Conservation (phyloP, 495 filamentous ascomycete species). For the Tuber indicum region DNA sequence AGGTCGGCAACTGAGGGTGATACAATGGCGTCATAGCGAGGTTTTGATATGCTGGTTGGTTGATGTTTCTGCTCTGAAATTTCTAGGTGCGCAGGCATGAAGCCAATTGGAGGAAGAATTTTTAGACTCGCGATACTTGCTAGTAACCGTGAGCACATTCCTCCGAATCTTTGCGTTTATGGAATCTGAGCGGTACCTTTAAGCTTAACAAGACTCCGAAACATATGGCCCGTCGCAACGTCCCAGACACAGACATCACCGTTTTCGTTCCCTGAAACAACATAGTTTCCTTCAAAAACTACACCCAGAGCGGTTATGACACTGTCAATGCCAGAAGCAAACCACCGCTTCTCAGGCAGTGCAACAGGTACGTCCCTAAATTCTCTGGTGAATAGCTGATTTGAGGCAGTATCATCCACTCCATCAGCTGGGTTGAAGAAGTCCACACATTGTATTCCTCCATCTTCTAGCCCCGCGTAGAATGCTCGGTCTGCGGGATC, state of each 20-base stretch:
- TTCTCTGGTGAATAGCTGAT: conserved; percentile 29
- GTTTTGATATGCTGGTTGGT: conserved; percentile 29
- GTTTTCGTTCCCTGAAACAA: conserved; percentile 36
- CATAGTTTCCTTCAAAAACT: conserved; percentile 36
- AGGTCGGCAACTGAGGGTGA: conserved; percentile 20
- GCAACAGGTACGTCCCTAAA: conserved; percentile 34
- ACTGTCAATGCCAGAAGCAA: conserved; percentile 22
- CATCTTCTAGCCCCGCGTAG: conserved; percentile 77
- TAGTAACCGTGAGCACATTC: conserved; percentile 10
- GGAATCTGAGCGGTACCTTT: conserved; percentile 24
- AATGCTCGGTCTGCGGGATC: conserved; percentile 79
- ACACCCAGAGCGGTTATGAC: conserved; percentile 31
- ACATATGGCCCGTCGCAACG: conserved; percentile 39
- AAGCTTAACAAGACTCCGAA: conserved; percentile 28
- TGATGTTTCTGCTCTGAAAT: conserved; percentile 8
- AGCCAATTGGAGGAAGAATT: conserved; percentile 31
- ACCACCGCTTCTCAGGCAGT: conserved; percentile 26
- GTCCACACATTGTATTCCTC: conserved; percentile 72
- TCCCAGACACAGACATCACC: conserved; percentile 40
- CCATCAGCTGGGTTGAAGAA: conserved; percentile 45
- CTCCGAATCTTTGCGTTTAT: not conserved
- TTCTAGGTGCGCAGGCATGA: conserved; percentile 6
- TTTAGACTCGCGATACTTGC: conserved; percentile 29
- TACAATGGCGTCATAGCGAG: conserved; percentile 38
- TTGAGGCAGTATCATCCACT: conserved; percentile 8